These are phyloP conservation scores for Zoysia japonica DNA, from an alignment of 176 grass and related monocot species.

Conservation along the genomic window DNA sequence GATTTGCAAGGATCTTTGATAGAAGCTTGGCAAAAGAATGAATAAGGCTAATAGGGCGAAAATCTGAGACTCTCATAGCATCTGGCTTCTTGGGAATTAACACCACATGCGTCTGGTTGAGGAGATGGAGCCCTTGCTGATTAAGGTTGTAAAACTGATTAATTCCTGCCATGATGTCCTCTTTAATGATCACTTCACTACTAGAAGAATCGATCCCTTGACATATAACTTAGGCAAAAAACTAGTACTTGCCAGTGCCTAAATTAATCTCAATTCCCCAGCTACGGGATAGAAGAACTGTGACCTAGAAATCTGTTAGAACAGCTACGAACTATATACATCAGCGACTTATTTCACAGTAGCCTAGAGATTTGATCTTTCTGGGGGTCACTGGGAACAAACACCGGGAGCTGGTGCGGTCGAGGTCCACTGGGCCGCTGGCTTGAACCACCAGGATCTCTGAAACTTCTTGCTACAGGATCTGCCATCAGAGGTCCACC, in stretches of 20 bases:
- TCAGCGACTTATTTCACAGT: conserved; percentile 42
- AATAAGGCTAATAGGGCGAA: too few relatives aligned
- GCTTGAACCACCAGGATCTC: conserved; percentile 56
- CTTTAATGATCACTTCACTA: conserved; percentile 1
- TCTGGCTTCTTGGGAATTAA: too few relatives aligned
- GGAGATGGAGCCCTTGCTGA: too few relatives aligned
- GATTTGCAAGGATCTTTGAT: too few relatives aligned
- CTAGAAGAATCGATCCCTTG: background rate
- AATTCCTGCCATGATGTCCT: too few relatives aligned
- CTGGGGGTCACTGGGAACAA: conserved; percentile 65
- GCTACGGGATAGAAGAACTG: background rate
- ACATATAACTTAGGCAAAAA: conserved; percentile 3
- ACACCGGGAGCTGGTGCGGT: conserved; percentile 69
- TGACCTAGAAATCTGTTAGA: conserved; percentile 29
- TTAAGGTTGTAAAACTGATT: too few relatives aligned
- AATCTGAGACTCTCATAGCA: too few relatives aligned
- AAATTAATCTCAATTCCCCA: conserved; percentile 36
- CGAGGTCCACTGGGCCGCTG: conserved; percentile 47
- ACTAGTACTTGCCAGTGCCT: background rate
- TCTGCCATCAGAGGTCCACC: conserved; percentile 70
- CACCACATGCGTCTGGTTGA: too few relatives aligned
- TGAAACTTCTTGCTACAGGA: conserved; percentile 62
- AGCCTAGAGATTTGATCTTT: conserved; percentile 61
- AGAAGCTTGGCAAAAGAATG: too few relatives aligned
- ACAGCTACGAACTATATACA: conserved; percentile 48